Base-by-base conservation (phyloP, 1,284 basidiomycete species). In the Puccinia polysora region DNA sequence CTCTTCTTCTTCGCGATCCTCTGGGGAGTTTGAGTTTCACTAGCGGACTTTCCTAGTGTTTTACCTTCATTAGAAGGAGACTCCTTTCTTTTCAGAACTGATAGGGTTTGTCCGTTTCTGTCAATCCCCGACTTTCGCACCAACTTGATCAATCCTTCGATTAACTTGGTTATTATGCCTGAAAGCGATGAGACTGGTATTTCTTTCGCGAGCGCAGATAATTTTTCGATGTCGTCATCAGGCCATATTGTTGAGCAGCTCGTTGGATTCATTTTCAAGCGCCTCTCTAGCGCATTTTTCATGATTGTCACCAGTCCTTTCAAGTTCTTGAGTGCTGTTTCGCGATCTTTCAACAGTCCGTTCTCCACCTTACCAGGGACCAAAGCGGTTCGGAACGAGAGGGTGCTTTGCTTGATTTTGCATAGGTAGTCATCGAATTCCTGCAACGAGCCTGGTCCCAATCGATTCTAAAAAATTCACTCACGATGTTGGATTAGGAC, bases 181-280 rank as follows among this genome's bases (percentile, higher is more conserved):
- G 56, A 58, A n/a, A 38, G 56, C 36, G 56, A 23, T n/a, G 34
- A n/a, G 20, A 23, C 14, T 15, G 56, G 56, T 8, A 58, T 38
- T 25, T 58, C 2, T 7, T 8, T 18, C 30, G 56, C 30, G 30
- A 58, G 28, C n/a, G 36, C 56, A 6, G 1, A 23, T 38, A 58
- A 58, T 8, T 8, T 14, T 6, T 58, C 14, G n/a, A 58, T 40
- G n/a, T 58, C 56, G 10, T 38, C n/a, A 2, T 2, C 36, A 58
- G 34, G 4, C 56, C 56, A 58, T 23, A 40, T 40, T 40, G 6
- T 23, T 2, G 14, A 58, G 25, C 6, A 2, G 18, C n/a, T 23
- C 36, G 28, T 58, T 23, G 34, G n/a, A 8, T 23, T 38, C 7
- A 38, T 40, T 38, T 23, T 40, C 4, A 40, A 23, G 15, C 56